Evolutionary conservation across 306 rosid genomes (phyloP), one percentile per base, ranked within the genome.

Genomic region (Pyrus communis): DNA sequence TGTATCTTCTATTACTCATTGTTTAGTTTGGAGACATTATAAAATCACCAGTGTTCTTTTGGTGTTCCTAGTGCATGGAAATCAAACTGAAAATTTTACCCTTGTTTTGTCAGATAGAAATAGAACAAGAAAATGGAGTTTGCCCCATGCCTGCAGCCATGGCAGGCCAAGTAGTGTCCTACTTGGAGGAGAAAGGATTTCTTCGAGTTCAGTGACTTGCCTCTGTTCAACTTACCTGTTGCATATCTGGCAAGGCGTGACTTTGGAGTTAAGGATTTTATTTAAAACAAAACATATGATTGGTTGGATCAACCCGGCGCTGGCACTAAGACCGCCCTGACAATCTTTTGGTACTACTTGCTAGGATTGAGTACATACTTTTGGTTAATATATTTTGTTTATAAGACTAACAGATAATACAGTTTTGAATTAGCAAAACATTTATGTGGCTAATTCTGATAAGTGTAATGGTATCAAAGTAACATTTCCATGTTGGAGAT

Each of bases 181-280:
- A 82, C 89, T 82, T 88, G 88, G 90, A 92, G 83, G 85, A 80
- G 54, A 88, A 85, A 80, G 97, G 93, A 43, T 90, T 74, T 86
- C 97, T 90, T 82, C 80, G 79, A 74, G 68, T 69, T 66, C 74
- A 86, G 82, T 75, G 68, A 66, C 54, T 21, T 46, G n/a, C 55
- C 54, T 28, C 31, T 46, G 3, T 55, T 78, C 52, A 35, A 35
- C 31, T 22, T 67, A 55, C 1, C 11, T 9, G 22, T 14, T 52
- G 46, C 13, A 58, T 59, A 66, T 58, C 67, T 35, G 55, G 58
- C 46, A 35, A 72, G 21, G 21, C 40, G 18, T 8, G 18, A 35
- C 54, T 57, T 57, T 58, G 14, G 52, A 57, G 19, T 35, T 14
- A 19, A 73, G 18, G 67, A 43, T 55, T 13, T 13, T 15, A 23